phyloP scores from a whole-genome alignment of 1,284 basidiomycete genomes.

The Caloboletus firmus region DNA sequence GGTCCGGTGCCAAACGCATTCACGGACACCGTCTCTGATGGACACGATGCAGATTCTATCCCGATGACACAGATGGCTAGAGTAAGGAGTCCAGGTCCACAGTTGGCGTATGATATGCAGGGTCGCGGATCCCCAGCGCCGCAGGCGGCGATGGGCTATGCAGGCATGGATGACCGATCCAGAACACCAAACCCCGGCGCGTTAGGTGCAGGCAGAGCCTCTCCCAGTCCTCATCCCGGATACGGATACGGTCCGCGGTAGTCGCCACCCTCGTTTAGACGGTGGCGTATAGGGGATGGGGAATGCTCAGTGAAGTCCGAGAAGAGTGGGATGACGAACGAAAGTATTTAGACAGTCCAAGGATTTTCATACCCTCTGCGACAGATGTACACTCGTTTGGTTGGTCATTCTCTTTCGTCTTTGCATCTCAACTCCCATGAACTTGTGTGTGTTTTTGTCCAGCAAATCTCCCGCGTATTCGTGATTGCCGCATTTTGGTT shows the following conservation, averaged over 20 bases:
- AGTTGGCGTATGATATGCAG: constrained; percentile 36
- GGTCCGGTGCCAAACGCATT: constrained; percentile 69
- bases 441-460: constrained; percentile 1
- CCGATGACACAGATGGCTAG: constrained; percentile 74
- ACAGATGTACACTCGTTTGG: constrained; percentile 31
- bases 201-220: constrained; percentile 38
- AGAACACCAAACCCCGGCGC: constrained; percentile 34
- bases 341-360: constrained; percentile 15
- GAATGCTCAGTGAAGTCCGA: constrained; percentile 1
- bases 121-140: constrained; percentile 38
- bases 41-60: constrained; percentile 53
- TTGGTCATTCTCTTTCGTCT: constrained; percentile 17
- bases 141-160: constrained; percentile 38
- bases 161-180: constrained; percentile 32
- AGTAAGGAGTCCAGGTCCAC: constrained; percentile 47
- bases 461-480: constrained; percentile 10
- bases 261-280: constrained; percentile 1
- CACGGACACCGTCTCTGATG: constrained; percentile 41
- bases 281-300: neutral
- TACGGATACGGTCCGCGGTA: constrained; percentile 40
- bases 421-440: constrained; percentile 2
- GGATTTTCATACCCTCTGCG: constrained; percentile 16
- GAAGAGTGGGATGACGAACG: constrained; percentile 6
- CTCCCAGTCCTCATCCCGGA: constrained; percentile 50
- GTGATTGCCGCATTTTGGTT: constrained; percentile 22